Conservation (phyloP, 106 monocot genomes). For the Alisma plantagoaquatica region DNA sequence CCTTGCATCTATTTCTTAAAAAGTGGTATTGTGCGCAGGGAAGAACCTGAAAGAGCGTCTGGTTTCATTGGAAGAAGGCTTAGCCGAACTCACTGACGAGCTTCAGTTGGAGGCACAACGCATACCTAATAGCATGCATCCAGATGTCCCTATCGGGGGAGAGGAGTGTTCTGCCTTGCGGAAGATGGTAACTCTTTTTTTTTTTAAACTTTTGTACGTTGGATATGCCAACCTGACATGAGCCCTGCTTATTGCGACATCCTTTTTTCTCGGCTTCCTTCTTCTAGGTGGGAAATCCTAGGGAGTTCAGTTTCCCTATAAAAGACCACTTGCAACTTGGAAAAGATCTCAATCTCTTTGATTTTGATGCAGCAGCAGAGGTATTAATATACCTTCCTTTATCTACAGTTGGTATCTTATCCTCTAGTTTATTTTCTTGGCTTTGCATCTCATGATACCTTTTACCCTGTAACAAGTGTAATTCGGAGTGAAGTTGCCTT, state of each 20-base stretch:
- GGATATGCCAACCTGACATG: too few species aligned
- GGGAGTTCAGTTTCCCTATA: constrained; percentile 47
- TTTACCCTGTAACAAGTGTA: too few species aligned
- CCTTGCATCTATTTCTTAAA: not conserved
- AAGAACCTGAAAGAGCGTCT: constrained; percentile 87
- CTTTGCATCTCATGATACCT: not conserved
- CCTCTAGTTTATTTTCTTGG: not conserved
- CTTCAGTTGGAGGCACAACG: constrained; percentile 89
- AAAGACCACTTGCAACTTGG: constrained; percentile 92
- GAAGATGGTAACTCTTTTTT: constrained; percentile 70
- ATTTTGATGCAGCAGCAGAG: constrained; percentile 99
- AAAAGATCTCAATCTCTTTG: constrained; percentile 87
- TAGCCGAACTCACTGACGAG: constrained; percentile 59
- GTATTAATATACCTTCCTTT: constrained; percentile 22
- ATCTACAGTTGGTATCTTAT: not conserved
- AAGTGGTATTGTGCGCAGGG: constrained; percentile 26
- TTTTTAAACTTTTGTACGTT: too few species aligned
- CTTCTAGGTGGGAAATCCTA: constrained; percentile 57
- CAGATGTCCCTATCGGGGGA: constrained; percentile 82
- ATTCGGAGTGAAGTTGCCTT: too few species aligned
- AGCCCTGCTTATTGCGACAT: too few species aligned
- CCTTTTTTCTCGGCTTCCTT: not conserved
- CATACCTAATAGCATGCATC: constrained; percentile 88
- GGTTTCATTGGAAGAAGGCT: constrained; percentile 58
- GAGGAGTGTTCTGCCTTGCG: constrained; percentile 67